A percentile compares a stretch with the other conserved stretches of the same genome.
These are phyloP conservation scores for Nigrograna mackinnonii DNA, from an alignment of 2,329 filamentous ascomycete species.

Conservation along the genomic window DNA sequence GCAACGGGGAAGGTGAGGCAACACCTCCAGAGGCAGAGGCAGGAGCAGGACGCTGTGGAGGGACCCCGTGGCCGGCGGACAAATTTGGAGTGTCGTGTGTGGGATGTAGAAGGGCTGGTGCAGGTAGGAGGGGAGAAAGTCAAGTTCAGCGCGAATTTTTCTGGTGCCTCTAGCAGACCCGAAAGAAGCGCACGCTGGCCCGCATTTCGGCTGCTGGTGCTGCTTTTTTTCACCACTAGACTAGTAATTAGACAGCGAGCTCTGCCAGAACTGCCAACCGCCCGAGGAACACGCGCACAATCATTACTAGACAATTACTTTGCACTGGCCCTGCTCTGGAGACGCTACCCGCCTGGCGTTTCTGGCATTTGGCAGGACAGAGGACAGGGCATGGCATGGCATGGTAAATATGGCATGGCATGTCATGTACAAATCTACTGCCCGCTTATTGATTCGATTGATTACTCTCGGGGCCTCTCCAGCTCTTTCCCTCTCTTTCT, in stretches of 20 bases:
- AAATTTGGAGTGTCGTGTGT: conserved; percentile 39
- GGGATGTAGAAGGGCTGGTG: conserved; percentile 17
- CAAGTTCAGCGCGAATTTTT: conserved; percentile 6
- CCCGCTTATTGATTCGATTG: too few relatives aligned
- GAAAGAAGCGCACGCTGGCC: conserved; percentile 6
- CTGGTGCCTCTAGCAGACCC: conserved; percentile 3
- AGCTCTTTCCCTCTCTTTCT: too few relatives aligned
- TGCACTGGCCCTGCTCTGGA: too few relatives aligned
- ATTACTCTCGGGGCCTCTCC: too few relatives aligned
- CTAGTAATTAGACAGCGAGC: too few relatives aligned
- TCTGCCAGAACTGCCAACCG: too few relatives aligned
- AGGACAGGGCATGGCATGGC: too few relatives aligned
- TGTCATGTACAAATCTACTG: too few relatives aligned
- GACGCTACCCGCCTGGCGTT: too few relatives aligned
- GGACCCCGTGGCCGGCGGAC: conserved; percentile 28
- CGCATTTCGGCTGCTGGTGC: conserved; percentile 12
- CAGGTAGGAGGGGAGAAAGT: conserved; percentile 25
- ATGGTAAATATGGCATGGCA: too few relatives aligned
- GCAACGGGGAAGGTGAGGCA: conserved; percentile 25
- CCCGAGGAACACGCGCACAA: conserved; percentile 4
- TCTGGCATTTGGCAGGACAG: too few relatives aligned
- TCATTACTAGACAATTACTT: too few relatives aligned
- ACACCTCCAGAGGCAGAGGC: conserved; percentile 25
- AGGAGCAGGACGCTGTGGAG: conserved; percentile 18
- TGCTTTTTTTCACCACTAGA: conserved; percentile 11